These are phyloP conservation scores for Atkinsonella texensis DNA, from an alignment of 2,329 filamentous ascomycete species.

Conservation along the genomic window DNA sequence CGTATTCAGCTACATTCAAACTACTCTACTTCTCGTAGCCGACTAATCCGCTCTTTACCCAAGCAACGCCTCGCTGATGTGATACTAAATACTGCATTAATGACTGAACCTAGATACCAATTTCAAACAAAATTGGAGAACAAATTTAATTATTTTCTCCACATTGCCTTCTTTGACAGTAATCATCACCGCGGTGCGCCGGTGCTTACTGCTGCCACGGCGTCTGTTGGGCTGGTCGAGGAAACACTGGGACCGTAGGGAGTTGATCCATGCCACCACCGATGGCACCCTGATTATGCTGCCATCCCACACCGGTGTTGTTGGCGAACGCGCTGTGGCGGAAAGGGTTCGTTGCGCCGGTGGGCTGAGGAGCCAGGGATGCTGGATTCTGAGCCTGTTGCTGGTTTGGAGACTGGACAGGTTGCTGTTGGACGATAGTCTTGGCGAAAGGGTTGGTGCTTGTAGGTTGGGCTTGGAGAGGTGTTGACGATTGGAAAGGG, in stretches of 20 bases:
- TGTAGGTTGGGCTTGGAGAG: slow-evolving; percentile 37
- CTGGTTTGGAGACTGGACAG: slow-evolving; percentile 27
- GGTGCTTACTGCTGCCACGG: slow-evolving; percentile 40
- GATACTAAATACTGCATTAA: slow-evolving; percentile 6
- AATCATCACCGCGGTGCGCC: neutral
- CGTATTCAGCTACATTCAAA: neutral
- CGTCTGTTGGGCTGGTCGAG: slow-evolving; percentile 56
- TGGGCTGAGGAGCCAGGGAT: slow-evolving; percentile 60
- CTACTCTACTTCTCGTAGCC: neutral
- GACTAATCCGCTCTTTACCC: neutral
- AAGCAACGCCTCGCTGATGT: slow-evolving; percentile 9
- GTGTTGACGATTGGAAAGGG: slow-evolving; percentile 19
- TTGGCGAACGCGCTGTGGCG: slow-evolving; percentile 84
- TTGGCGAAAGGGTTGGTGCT: slow-evolving; percentile 49
- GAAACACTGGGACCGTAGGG: slow-evolving; percentile 74
- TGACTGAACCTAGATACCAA: neutral
- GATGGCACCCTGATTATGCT: slow-evolving; percentile 64
- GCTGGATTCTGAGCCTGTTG: slow-evolving; percentile 25
- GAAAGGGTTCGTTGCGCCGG: slow-evolving; percentile 90
- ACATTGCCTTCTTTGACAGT: neutral
- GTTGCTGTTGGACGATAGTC: slow-evolving; percentile 22
- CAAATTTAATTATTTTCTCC: neutral
- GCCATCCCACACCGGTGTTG: slow-evolving; percentile 85
- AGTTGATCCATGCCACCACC: slow-evolving; percentile 72
- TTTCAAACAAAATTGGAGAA: neutral